Evolutionary conservation across 202 grass and related monocot genomes (phyloP), one percentile per base, ranked within the genome.

Genomic region (Brachypodium distachyon): DNA sequence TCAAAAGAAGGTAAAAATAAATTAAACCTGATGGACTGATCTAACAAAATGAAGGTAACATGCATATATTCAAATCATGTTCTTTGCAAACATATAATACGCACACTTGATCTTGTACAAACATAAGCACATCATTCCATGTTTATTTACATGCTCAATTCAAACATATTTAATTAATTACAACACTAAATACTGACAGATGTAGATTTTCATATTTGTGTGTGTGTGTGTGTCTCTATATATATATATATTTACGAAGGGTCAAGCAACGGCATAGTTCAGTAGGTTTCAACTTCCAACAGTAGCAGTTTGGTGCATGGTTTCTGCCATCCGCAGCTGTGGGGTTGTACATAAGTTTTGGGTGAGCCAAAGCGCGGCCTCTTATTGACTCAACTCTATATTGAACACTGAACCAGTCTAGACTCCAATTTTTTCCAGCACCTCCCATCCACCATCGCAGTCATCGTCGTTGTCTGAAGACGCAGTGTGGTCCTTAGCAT

Each of bases 371-470:
- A 34, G 52, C 11, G 0, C 1, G 42, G 25, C 52, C 47, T 68
- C 17, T 69, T 79, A 68, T 68, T 53, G 65, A 41, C 6, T 8
- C 37, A 47, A 50, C 4, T 39, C 17, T 6, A 38, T n/a, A 27
- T 40, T 38, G 26, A 82, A 65, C 13, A 72, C 4, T 28, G 41
- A 17, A 61, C 16, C 66, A 67, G 21, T 55, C 38, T 57, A 66
- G 42, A 14, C 27, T 27, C 67, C 16, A 36, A 13, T 27, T 74
- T 18, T 44, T 66, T 82, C 82, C 51, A 88, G 77, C n/a, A 91
- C 65, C 71, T 90, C 88, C 92, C 92, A 95, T 44, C n/a, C n/a
- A n/a, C n/a, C n/a, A n/a, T 6, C 64, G 7, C 46, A 23, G 8
- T 37, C 34, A 37, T 42, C 40, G 1, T 91, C 88, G 10, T 91